These are phyloP conservation scores for Pseudogymnoascus pannorum DNA, from an alignment of 2,329 filamentous ascomycete species.

Conservation along the genomic window DNA sequence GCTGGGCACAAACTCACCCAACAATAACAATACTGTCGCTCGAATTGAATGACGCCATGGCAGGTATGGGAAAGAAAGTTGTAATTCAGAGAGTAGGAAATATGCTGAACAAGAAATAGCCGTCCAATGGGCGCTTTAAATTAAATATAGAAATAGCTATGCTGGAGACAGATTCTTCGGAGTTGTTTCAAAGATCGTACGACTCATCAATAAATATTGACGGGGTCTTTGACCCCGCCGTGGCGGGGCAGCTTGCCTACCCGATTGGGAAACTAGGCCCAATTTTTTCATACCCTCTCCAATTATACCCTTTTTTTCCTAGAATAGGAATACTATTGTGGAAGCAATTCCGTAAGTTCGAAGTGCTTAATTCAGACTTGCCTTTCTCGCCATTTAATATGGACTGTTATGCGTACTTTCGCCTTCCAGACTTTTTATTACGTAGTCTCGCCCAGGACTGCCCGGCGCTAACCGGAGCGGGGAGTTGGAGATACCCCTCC, in stretches of 20 bases:
- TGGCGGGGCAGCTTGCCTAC: slow-evolving; percentile 5
- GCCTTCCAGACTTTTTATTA: neutral
- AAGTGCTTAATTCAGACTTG: neutral
- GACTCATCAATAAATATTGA: neutral
- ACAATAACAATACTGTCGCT: slow-evolving; percentile 10
- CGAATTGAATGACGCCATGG: neutral
- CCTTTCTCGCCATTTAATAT: neutral
- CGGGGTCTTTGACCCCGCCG: neutral
- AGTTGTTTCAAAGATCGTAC: slow-evolving; percentile 9
- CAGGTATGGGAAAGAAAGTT: neutral
- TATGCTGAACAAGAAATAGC: neutral
- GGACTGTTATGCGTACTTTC: neutral
- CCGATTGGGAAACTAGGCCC: neutral
- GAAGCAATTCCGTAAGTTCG: neutral
- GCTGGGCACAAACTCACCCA: neutral
- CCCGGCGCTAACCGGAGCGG: neutral
- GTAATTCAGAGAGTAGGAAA: neutral
- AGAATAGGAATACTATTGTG: slow-evolving; percentile 1
- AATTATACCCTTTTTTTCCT: neutral
- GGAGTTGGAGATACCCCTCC: neutral
- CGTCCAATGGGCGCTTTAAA: neutral
- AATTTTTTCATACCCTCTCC: neutral
- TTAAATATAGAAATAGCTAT: neutral
- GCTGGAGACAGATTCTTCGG: neutral
- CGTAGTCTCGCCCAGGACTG: neutral